Base-by-base conservation (phyloP, 176 grass and related monocot species). In the Eremochloa ophiuroides region DNA sequence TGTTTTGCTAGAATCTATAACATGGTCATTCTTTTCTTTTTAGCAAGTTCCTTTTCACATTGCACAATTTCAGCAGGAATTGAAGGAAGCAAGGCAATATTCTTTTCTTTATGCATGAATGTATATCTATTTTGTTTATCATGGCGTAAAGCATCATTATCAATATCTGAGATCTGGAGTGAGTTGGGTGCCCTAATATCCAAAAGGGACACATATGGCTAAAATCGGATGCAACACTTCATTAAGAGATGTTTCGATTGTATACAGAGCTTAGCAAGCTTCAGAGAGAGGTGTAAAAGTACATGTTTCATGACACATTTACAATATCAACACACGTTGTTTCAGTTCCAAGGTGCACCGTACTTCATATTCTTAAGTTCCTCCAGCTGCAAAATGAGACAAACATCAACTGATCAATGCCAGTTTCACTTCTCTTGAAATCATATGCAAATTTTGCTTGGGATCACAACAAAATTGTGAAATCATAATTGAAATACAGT, bases 361-460 rank as follows among this genome's bases (percentile, higher is more conserved):
- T 65, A 62, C 78, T 95, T 92, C 66, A 83, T 86, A n/a, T 73
- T 91, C 85, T 88, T 96, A 51, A 93, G 80, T 62, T 91, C 93
- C 25, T 93, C 93, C 71, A 96, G 64, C 93, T 96, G 93, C 69
- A 79, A 75, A 67, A 60, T 74, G 15, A 27, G 35, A 77, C 9
- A 26, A 1, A 58, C 26, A 77, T 39, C 39, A 78, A n/a, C 39
- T 8, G 1, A 67, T 62, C 7, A 83, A 78, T 74, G 29, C 29
- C 29, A 12, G 65, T 31, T 89, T 23, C 74, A 58, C 11, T 72
- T 34, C 16, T 43, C 40, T 25, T 22, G 20, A 74, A 73, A 67
- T 66, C 17, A 43, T 77, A 12, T 62, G 12, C 55, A 74, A 47
- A 75, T 11, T 28, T 71, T 35, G 5, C 14, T 76, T 85, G 16